Base-by-base conservation (phyloP, 495 filamentous ascomycete species). In the Xylaria flabelliformis region DNA sequence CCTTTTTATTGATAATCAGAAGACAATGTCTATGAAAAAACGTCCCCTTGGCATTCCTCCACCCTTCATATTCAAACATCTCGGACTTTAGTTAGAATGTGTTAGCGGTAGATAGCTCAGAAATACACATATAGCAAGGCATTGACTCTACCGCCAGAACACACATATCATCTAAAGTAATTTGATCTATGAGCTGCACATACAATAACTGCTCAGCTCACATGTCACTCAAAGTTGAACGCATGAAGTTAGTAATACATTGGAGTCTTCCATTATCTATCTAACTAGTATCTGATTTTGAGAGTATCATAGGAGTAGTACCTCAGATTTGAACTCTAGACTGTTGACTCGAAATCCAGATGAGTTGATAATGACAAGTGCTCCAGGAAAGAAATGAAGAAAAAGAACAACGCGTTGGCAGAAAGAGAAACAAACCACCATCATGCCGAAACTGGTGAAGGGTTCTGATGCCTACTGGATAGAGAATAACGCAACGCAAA, bases 231-330 rank as follows among this genome's bases (percentile, higher is more conserved):
- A 42, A 55, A 50, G n/a, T 42, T 26, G 12, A 0, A 44, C 26
- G n/a, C 2, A 44, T 9, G 19, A 29, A 56, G n/a, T 24, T 56
- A 56, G 50, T 67, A 67, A 56, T 67, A 67, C 50, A 67, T 21
- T 56, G 50, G 65, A 36, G 48, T 24, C 29, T 67, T 67, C 17
- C 65, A 61, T 62, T 62, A 62, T 62, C 55, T 61, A 70, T 70
- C 26, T 62, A 39, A 34, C 26, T 48, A 61, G 19, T 39, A 21
- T 39, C 41, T 48, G 4, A 26, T 15, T 32, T 12, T 32, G 34
- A 51, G 7, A 62, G 29, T 48, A 44, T 5, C 6, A 24, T 24
- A 4, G 53, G 26, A 42, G 39, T 13, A 42, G 6, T 3, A 42
- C 21, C 19, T 56, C 19, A 19, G 32, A 67, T 29, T 39, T 41